These are phyloP conservation scores for Clonostachys rhizophaga DNA, from an alignment of 2,329 filamentous ascomycete species.

Conservation along the genomic window DNA sequence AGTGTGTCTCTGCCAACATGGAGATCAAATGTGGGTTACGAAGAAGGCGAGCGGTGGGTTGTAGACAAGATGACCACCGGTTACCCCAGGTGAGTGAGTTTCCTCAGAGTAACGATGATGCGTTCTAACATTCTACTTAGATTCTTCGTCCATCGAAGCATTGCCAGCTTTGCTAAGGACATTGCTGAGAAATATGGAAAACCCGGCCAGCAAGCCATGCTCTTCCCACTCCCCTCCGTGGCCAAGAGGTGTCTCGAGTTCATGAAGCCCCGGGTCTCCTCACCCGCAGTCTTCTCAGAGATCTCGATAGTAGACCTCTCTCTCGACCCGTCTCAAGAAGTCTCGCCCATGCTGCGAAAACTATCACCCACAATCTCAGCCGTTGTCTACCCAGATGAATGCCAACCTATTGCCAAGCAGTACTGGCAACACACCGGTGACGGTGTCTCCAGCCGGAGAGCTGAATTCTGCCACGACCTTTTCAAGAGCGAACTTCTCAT, in stretches of 20 bases:
- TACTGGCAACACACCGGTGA: constrained; percentile 98
- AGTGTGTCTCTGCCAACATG: constrained; percentile 95
- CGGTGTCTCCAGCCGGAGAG: constrained; percentile 83
- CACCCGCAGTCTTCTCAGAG: constrained; percentile 40
- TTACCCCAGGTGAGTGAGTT: constrained; percentile 66
- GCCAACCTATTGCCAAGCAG: constrained; percentile 74
- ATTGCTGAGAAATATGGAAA: constrained; percentile 62
- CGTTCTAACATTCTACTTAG: constrained; percentile 30
- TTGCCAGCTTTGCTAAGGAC: constrained; percentile 66
- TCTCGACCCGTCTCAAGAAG: constrained; percentile 49
- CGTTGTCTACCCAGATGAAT: constrained; percentile 64
- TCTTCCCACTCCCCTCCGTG: constrained; percentile 70
- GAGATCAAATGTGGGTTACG: constrained; percentile 86
- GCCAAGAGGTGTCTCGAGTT: constrained; percentile 75
- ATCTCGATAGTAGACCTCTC: constrained; percentile 59
- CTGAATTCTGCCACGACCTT: constrained; percentile 80
- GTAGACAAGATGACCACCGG: constrained; percentile 79
- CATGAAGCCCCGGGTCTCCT: constrained; percentile 54
- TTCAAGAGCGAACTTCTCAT: constrained; percentile 63
- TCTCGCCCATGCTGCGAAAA: constrained; percentile 44
- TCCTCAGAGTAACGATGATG: not conserved
- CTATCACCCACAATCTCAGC: constrained; percentile 60
- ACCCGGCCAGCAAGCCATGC: constrained; percentile 64
- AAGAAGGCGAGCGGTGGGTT: constrained; percentile 90
- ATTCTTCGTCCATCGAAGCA: constrained; percentile 88